Conservation (phyloP, 306 rosid species). For the Canavalia ensiformis region DNA sequence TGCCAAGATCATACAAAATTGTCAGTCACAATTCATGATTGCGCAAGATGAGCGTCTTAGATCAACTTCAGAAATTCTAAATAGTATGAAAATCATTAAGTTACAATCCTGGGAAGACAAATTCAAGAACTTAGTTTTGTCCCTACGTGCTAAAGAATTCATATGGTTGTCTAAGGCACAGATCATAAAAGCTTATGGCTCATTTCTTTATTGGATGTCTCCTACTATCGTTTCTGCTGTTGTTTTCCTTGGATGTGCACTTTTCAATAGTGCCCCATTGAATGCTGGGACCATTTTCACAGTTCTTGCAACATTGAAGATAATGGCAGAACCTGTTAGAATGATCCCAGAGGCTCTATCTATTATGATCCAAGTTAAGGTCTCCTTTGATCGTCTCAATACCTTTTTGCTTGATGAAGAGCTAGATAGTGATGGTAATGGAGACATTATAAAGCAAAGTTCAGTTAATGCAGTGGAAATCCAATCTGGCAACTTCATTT, state of each 20-base stretch:
- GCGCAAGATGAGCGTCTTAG: slow-evolving; percentile 77
- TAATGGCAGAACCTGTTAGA: slow-evolving; percentile 68
- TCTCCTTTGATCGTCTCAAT: slow-evolving; percentile 67
- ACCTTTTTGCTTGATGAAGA: slow-evolving; percentile 68
- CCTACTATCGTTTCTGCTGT: slow-evolving; percentile 68
- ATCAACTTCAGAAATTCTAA: slow-evolving; percentile 76
- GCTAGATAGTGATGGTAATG: slow-evolving; percentile 53
- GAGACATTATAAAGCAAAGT: slow-evolving; percentile 19
- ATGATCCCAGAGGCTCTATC: slow-evolving; percentile 75
- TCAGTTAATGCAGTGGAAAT: slow-evolving; percentile 38
- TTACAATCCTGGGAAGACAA: slow-evolving; percentile 83
- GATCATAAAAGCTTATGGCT: slow-evolving; percentile 47
- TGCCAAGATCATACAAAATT: slow-evolving; percentile 64
- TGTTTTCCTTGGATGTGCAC: slow-evolving; percentile 61
- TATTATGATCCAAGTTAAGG: slow-evolving; percentile 69
- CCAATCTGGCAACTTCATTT: slow-evolving; percentile 58
- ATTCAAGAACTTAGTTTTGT: slow-evolving; percentile 58
- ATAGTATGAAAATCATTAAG: slow-evolving; percentile 75
- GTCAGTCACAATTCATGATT: slow-evolving; percentile 63
- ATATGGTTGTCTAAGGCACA: slow-evolving; percentile 63
- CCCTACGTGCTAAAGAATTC: slow-evolving; percentile 63
- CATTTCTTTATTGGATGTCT: slow-evolving; percentile 69
- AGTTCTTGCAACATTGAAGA: slow-evolving; percentile 64
- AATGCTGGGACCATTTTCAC: slow-evolving; percentile 80
- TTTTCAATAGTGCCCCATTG: slow-evolving; percentile 65